Base-by-base conservation (phyloP, 306 rosid genomes). In the Trichosanthes truncata region DNA sequence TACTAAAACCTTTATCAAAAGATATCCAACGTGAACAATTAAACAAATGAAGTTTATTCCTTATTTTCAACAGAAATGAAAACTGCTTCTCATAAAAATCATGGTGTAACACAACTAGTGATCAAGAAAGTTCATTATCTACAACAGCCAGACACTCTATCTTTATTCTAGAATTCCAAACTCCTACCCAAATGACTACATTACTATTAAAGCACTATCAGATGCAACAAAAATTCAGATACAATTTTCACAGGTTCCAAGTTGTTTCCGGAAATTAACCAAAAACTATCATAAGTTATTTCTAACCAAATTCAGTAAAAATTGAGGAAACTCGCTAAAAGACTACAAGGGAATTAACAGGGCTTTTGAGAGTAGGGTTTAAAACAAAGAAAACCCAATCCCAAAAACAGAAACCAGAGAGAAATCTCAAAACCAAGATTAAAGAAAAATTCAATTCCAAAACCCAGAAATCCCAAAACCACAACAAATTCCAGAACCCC, bases 291-390 rank as follows among this genome's bases (percentile, higher is more conserved):
- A 69, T n/a, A 69, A 69, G 12, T 11, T 12, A 6, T 23, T 26
- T n/a, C 36, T 6, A 23, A 69, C 55, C 33, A 69, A 72, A 15
- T 48, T 26, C 15, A 63, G 12, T 8, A 18, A 1, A 46, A 31
- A 48, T 74, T 31, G 61, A 74, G 60, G 23, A 74, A 72, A 49
- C 18, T 29, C 48, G 9, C 20, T 33, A 51, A 74, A 66, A 18
- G 43, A 26, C 43, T 49, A 73, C 23, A 26, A 73, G 23, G 9
- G 43, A 25, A 17, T 73, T 1, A 36, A 73, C 57, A 45, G 38
- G 60, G 43, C 78, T 17, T 74, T 74, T 74, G 26, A 14, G 46
- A 74, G 26, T 25, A 52, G 63, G 78, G 78, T 52, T 74, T 74
- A 74, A 26, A 73, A 25, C 43, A 43, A 43, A 71, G 7, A 43